Percentiles rank a stretch among this genome's conserved stretches.
These are phyloP conservation scores for Pezicula rhizophila DNA, from an alignment of 2,329 filamentous ascomycete species.

Conservation along the genomic window DNA sequence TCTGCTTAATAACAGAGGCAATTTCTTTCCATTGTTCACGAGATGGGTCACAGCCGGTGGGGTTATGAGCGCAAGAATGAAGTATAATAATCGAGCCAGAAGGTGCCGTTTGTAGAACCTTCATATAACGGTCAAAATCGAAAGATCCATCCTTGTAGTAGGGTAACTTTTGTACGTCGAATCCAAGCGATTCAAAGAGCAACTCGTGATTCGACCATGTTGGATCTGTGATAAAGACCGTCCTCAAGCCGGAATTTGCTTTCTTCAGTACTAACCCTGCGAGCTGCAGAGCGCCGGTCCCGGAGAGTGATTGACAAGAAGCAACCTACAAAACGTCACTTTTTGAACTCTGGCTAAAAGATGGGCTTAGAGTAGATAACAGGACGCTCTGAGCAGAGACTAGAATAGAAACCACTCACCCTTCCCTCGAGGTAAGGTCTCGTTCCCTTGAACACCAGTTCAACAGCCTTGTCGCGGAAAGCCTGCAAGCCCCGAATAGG, in stretches of 20 bases:
- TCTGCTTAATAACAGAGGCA: constrained; percentile 16
- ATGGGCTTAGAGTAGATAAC: too few relatives aligned
- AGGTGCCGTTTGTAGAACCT: constrained; percentile 23
- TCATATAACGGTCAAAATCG: constrained; percentile 28
- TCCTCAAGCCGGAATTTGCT: constrained; percentile 16
- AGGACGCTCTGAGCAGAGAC: neutral
- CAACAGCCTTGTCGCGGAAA: constrained; percentile 28
- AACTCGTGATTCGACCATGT: constrained; percentile 37
- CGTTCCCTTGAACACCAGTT: constrained; percentile 26
- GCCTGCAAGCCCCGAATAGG: constrained; percentile 29
- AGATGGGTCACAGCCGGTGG: constrained; percentile 35
- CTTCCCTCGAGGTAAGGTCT: constrained; percentile 19
- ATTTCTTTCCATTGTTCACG: constrained; percentile 28
- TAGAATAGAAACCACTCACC: constrained; percentile 18
- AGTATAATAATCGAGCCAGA: constrained; percentile 27
- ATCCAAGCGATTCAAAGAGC: constrained; percentile 29
- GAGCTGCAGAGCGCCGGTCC: constrained; percentile 34
- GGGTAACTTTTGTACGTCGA: constrained; percentile 26
- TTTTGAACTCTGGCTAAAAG: too few relatives aligned
- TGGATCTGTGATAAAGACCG: constrained; percentile 33
- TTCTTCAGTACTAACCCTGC: constrained; percentile 27
- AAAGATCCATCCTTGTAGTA: constrained; percentile 31
- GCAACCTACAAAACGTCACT: constrained; percentile 21
- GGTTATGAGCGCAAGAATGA: constrained; percentile 39
- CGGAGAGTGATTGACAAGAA: constrained; percentile 33